A percentile compares a stretch with the other conserved stretches of the same genome.
Evolutionary conservation across 108 stramenopile species (phyloP).

Genomic region (Cylindrotheca fusiformis): DNA sequence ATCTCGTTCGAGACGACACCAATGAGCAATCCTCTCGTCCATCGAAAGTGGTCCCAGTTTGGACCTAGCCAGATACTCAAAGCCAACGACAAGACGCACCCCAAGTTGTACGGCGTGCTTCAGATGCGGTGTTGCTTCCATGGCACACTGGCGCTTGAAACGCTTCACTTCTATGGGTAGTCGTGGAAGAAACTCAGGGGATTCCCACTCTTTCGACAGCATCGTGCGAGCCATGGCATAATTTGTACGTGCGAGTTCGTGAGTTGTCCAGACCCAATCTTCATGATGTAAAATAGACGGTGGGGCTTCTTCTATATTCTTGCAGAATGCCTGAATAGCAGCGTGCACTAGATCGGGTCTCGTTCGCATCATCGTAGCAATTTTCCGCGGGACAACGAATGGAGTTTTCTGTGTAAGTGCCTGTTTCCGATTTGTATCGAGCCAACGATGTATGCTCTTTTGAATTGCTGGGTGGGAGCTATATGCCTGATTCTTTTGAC

Average conservation of each 20-base stretch:
- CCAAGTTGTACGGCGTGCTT: slow-evolving; percentile 62
- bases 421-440: slow-evolving; percentile 20
- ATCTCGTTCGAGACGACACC: slow-evolving; percentile 50
- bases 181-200: slow-evolving; percentile 20
- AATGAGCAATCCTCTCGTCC: slow-evolving; percentile 47
- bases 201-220: slow-evolving; percentile 14
- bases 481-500: not conserved
- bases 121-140: slow-evolving; percentile 39
- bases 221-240: slow-evolving; percentile 53
- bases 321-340: slow-evolving; percentile 34
- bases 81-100: slow-evolving; percentile 52
- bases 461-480: slow-evolving; percentile 37
- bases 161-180: slow-evolving; percentile 33
- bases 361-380: slow-evolving; percentile 26
- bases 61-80: slow-evolving; percentile 39
- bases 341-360: slow-evolving; percentile 38
- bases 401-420: slow-evolving; percentile 22
- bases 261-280: slow-evolving; percentile 49
- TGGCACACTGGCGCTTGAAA: slow-evolving; percentile 31
- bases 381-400: slow-evolving; percentile 34
- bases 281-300: slow-evolving; percentile 10
- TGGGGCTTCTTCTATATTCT: slow-evolving; percentile 1
- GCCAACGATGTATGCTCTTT: slow-evolving; percentile 34
- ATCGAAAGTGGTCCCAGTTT: slow-evolving; percentile 10
- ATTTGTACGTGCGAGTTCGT: slow-evolving; percentile 47